Conservation (phyloP, 2,329 filamentous ascomycete genomes). For the Colletotrichum endophyticum region DNA sequence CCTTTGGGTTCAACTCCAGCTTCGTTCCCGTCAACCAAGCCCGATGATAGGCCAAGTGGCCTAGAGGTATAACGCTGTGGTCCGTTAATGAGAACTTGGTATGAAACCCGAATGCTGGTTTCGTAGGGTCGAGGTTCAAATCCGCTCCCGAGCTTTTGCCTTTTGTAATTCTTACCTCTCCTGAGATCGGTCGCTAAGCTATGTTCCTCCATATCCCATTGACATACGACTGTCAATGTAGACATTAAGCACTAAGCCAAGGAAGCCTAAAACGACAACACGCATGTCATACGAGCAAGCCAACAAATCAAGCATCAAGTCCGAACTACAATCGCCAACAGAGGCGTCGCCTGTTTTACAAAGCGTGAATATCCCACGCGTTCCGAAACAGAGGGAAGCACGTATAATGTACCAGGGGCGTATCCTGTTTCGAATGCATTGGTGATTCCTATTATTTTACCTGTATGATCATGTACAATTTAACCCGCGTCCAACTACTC, state of each 20-base stretch:
- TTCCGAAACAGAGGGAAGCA: background rate
- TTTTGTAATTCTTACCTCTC: background rate
- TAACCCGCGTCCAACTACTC: background rate
- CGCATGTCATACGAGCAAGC: background rate
- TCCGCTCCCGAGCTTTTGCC: background rate
- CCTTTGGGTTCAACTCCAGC: background rate
- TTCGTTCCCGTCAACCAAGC: background rate
- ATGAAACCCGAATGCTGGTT: background rate
- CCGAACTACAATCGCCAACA: background rate
- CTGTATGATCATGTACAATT: slow-evolving; percentile 8
- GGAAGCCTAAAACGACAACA: background rate
- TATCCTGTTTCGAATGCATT: background rate
- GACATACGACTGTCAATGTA: background rate
- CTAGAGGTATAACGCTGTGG: background rate
- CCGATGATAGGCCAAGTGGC: background rate
- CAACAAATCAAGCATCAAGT: background rate
- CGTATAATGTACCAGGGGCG: background rate
- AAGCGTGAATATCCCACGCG: background rate
- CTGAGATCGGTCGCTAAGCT: no score
- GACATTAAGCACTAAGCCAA: background rate
- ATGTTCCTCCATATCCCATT: background rate
- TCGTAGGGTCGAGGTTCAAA: background rate
- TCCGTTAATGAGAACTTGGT: background rate
- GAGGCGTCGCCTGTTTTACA: background rate
- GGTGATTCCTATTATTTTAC: slow-evolving; percentile 5